Evolutionary conservation across 495 filamentous ascomycete genomes (phyloP), one percentile per base, ranked within the genome.

Genomic region (Aspergillus nidulans): DNA sequence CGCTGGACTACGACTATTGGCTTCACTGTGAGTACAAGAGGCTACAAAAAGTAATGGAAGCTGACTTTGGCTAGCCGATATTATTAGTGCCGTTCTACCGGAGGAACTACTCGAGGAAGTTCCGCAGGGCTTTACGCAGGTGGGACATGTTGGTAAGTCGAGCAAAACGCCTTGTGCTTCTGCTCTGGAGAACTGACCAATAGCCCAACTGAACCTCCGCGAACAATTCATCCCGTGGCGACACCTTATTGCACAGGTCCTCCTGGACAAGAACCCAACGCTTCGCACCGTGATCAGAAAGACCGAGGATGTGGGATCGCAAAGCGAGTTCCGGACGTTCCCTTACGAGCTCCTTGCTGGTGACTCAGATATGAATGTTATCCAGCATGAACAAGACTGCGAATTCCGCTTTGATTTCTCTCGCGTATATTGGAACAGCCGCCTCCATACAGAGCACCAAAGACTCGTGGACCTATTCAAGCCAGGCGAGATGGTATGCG

Each of bases 341-440:
- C 78, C 77, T 30, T 97, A 94, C 74, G 95, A 99, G 66, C 74
- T 96, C n/a, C 80, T 99, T 0, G 86, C 84, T 8, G 94, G 94
- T 3, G 75, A 82, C 0, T 80, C 85, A 53, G 83, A 97, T 62
- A 70, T 96, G 62, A 83, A 91, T 28, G 95, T 99, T 23, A 80
- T 86, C 26, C 80, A 91, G 45, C 67, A 76, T 56, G 77, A 80
- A 62, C 70, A 81, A 58, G 69, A 74, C 32, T 81, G 75, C 56
- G 56, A 69, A 21, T 81, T 78, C 63, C 63, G 61, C 41, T 77
- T 81, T 64, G 72, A 81, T 57, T 78, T 74, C 47, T 76, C 87
- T 6, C 92, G 94, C 40, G 95, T 97, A 1, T 99, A 97, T 75
- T 99, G 94, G 94, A 99, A 99, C 71, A 88, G 81, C 58, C 82